Evolutionary conservation across 2,329 filamentous ascomycete species (phyloP).

Genomic region (Parastagonospora nodorum): DNA sequence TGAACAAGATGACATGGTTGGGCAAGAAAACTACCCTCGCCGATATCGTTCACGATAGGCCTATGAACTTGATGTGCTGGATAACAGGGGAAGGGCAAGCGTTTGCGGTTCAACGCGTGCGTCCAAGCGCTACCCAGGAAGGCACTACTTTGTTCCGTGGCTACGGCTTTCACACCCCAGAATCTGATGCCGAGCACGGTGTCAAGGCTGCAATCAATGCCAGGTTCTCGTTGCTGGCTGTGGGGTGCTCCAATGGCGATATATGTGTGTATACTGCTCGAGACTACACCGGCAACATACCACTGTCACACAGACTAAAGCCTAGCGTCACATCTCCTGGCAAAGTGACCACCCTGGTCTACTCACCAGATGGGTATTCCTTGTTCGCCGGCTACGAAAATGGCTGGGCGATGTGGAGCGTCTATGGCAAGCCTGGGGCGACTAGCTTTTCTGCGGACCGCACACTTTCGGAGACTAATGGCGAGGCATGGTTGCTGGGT

Average conservation of each 20-base stretch:
- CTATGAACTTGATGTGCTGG: conserved; percentile 96
- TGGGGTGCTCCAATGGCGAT: conserved; percentile 79
- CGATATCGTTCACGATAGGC: conserved; percentile 91
- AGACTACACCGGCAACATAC: conserved; percentile 93
- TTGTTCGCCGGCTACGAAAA: conserved; percentile 90
- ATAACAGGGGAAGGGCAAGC: conserved; percentile 84
- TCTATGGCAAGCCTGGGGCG: conserved; percentile 88
- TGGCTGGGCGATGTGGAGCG: conserved; percentile 96
- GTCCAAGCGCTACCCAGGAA: conserved; percentile 42
- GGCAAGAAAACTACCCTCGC: conserved; percentile 75
- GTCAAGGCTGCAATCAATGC: conserved; percentile 85
- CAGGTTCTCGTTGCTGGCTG: conserved; percentile 88
- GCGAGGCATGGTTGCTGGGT: conserved; percentile 83
- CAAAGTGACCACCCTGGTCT: conserved; percentile 72
- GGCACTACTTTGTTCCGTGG: conserved; percentile 74
- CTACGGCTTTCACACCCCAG: conserved; percentile 84
- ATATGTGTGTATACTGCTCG: conserved; percentile 90
- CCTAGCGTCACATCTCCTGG: conserved; percentile 75
- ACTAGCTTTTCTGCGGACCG: conserved; percentile 79
- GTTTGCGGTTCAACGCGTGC: conserved; percentile 82
- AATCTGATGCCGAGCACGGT: conserved; percentile 64
- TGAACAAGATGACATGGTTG: conserved; percentile 86
- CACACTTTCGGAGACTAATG: conserved; percentile 66
- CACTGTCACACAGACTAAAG: conserved; percentile 77
- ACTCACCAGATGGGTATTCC: conserved; percentile 95